Percentiles rank a stretch among this genome's conserved stretches.
phyloP scores from a whole-genome alignment of 139 green algal species.

The Pleodorina starrii region DNA sequence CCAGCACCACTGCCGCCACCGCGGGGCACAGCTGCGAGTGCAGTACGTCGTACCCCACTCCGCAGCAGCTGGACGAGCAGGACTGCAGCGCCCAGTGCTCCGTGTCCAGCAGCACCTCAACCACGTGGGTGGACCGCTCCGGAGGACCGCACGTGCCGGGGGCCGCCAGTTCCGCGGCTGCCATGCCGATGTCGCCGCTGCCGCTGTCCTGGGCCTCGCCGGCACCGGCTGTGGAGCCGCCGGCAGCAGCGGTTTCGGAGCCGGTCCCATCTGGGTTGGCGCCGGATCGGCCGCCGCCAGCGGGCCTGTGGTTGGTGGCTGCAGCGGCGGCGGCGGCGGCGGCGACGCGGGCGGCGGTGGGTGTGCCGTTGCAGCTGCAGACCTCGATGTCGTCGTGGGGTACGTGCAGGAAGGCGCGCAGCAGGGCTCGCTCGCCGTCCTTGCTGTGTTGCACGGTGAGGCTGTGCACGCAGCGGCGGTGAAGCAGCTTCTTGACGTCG shows the following conservation, averaged over 20 bases:
- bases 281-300: not conserved
- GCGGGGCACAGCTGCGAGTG: conserved; percentile 35
- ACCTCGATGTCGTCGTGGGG: conserved; percentile 3
- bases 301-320: not conserved
- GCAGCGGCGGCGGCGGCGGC: not conserved
- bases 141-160: conserved; percentile 22
- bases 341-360: not conserved
- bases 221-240: too few species aligned
- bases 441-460: conserved; percentile 9
- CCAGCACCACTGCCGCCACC: conserved; percentile 47
- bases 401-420: conserved; percentile 38
- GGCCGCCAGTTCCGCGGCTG: not conserved
- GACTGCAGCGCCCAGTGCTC: conserved; percentile 5
- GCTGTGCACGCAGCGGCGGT: conserved; percentile 26
- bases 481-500: conserved; percentile 25
- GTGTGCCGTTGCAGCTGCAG: conserved; percentile 36
- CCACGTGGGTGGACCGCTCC: not conserved
- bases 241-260: not conserved
- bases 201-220: not conserved
- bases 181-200: not conserved
- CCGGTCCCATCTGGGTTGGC: not conserved
- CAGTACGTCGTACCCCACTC: conserved; percentile 46
- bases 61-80: conserved; percentile 39
- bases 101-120: conserved; percentile 15
- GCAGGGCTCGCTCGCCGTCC: conserved; percentile 29